phyloP scores from a whole-genome alignment of 345 rosid genomes.

The Triadica sebifera region DNA sequence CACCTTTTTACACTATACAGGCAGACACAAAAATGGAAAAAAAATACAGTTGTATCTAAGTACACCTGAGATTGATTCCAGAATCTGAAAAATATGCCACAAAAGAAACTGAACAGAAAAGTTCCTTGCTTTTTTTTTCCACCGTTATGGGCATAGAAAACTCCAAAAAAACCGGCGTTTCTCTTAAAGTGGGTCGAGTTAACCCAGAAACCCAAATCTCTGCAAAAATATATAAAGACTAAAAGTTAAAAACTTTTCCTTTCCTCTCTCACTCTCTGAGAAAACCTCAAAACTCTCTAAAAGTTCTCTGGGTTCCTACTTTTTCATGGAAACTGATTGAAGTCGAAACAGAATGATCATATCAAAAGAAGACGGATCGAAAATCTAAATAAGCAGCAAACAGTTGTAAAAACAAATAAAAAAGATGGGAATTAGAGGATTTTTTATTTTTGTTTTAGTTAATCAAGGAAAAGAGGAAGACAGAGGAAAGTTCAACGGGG shows the following conservation, averaged over 20 bases:
- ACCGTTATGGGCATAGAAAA: background rate
- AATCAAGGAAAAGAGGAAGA: no score
- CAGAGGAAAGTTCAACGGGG: no score
- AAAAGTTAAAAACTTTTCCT: background rate
- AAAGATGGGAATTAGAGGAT: no score
- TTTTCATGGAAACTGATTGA: no score
- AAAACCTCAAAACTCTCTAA: background rate
- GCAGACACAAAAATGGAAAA: background rate
- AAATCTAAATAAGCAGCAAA: no score
- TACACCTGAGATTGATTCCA: background rate
- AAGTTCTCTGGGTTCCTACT: no score
- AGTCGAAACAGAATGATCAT: no score
- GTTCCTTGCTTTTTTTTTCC: background rate
- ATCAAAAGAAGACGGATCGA: no score
- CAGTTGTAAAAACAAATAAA: no score
- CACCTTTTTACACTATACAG: background rate
- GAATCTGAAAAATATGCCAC: background rate
- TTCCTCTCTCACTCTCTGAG: background rate
- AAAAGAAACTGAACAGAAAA: background rate
- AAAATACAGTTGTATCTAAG: background rate
- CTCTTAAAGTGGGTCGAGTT: background rate
- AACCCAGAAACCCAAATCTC: background rate
- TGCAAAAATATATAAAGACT: no score
- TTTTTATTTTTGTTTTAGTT: no score
- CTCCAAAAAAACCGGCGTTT: background rate